These are phyloP conservation scores for Vigna mungo DNA, from an alignment of 306 rosid genomes.

Conservation along the genomic window DNA sequence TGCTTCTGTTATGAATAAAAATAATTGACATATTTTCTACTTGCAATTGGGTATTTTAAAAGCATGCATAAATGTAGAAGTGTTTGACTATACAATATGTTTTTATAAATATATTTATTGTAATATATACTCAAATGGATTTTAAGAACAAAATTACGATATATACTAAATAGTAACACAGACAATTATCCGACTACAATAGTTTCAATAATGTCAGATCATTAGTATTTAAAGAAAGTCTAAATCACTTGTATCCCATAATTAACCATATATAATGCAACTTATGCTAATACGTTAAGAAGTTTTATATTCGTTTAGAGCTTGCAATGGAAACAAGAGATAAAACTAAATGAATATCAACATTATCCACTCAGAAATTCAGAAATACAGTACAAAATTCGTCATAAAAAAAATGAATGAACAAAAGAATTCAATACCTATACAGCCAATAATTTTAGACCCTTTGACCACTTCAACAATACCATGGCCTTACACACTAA, in stretches of 20 bases:
- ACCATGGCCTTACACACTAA: conserved; percentile 10
- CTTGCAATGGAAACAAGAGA: not conserved
- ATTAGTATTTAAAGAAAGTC: no score
- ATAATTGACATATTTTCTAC: not conserved
- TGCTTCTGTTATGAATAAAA: not conserved
- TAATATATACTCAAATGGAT: no score
- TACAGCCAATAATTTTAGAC: not conserved
- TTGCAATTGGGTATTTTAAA: not conserved
- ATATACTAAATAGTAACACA: no score
- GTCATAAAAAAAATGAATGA: conserved; percentile 10
- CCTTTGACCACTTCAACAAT: conserved; percentile 20
- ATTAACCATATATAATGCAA: no score
- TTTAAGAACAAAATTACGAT: no score
- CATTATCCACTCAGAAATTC: conserved; percentile 18
- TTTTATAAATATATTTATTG: no score
- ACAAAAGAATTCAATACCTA: conserved; percentile 41
- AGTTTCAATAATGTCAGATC: no score
- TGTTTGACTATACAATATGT: no score
- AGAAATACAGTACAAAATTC: not conserved
- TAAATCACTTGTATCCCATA: no score
- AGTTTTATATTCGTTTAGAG: no score
- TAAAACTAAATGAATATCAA: conserved; percentile 16
- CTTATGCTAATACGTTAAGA: no score
- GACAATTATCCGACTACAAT: no score
- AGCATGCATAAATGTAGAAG: conserved; percentile 2